A percentile compares a stretch with the other conserved stretches of the same genome.
Evolutionary conservation across 352 stramenopile species (phyloP).

Genomic region (Phytophthora pinifolia): DNA sequence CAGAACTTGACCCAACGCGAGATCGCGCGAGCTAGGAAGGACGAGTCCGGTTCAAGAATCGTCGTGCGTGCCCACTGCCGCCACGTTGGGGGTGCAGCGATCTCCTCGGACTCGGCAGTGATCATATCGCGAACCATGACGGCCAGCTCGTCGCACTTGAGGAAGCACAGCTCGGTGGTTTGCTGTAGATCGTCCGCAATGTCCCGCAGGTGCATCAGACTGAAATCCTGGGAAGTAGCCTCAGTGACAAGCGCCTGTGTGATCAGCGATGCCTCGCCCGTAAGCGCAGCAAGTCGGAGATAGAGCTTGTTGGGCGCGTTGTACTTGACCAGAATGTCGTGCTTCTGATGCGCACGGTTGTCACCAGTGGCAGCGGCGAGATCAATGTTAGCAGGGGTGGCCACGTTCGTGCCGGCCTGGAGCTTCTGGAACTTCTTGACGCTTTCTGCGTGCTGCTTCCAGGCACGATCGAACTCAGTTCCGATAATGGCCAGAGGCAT

Average conservation of each 20-base stretch:
- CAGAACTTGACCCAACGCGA: constrained; percentile 63
- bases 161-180: constrained; percentile 44
- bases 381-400: constrained; percentile 26
- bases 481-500: constrained; percentile 88
- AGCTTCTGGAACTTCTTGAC: constrained; percentile 59
- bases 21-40: constrained; percentile 37
- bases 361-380: constrained; percentile 29
- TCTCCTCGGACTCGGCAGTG: constrained; percentile 40
- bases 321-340: constrained; percentile 82
- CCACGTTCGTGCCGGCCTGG: constrained; percentile 21
- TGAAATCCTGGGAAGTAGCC: constrained; percentile 36
- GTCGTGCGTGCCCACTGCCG: constrained; percentile 36
- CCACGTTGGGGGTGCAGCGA: constrained; percentile 35
- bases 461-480: constrained; percentile 80
- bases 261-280: constrained; percentile 69
- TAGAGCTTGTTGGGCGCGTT: constrained; percentile 71
- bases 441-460: constrained; percentile 73
- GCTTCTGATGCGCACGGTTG: constrained; percentile 50
- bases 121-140: constrained; percentile 73
- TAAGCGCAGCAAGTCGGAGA: constrained; percentile 56
- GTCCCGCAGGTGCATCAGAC: constrained; percentile 43
- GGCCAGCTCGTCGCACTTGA: constrained; percentile 60
- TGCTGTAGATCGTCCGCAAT: constrained; percentile 57
- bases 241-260: constrained; percentile 53
- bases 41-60: constrained; percentile 51